Evolutionary conservation across 1,284 basidiomycete genomes (phyloP).

Genomic region (Pseudomicrostroma phylloplanum): DNA sequence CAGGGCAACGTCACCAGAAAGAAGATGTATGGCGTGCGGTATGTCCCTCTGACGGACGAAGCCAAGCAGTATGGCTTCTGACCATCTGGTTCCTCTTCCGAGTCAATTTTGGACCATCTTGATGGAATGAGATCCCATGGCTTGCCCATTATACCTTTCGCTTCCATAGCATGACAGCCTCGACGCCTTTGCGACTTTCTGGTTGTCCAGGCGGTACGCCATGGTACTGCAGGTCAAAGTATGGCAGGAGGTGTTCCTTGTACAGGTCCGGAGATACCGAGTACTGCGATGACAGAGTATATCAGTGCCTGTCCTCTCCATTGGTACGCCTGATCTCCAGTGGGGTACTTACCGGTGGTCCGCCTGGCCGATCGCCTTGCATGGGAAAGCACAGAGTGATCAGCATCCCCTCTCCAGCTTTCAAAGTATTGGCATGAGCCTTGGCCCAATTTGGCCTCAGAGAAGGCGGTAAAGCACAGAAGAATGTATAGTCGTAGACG

Average conservation of each 20-base stretch:
- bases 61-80: conserved; percentile 19
- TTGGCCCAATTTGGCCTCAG: conserved; percentile 27
- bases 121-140: no score
- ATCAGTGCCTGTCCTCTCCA: background rate
- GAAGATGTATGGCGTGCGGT: conserved; percentile 70
- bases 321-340: background rate
- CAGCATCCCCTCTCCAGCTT: conserved; percentile 19
- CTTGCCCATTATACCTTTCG: no score
- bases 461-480: conserved; percentile 33
- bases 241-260: conserved; percentile 16
- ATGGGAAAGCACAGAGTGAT: conserved; percentile 35
- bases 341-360: conserved; percentile 18
- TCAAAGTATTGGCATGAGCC: conserved; percentile 27
- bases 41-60: conserved; percentile 42
- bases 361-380: conserved; percentile 30
- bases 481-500: conserved; percentile 39
- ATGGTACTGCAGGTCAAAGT: conserved; percentile 12
- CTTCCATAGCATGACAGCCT: conserved; percentile 32
- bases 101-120: no score
- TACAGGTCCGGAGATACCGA: conserved; percentile 28
- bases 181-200: conserved; percentile 19
- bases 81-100: background rate
- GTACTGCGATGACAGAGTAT: conserved; percentile 7
- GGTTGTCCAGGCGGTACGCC: conserved; percentile 20
- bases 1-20: conserved; percentile 65